A percentile compares a stretch with the other conserved stretches of the same genome.
Evolutionary conservation across 1,284 basidiomycete species (phyloP).

Genomic region (Laetiporus sulphureus): DNA sequence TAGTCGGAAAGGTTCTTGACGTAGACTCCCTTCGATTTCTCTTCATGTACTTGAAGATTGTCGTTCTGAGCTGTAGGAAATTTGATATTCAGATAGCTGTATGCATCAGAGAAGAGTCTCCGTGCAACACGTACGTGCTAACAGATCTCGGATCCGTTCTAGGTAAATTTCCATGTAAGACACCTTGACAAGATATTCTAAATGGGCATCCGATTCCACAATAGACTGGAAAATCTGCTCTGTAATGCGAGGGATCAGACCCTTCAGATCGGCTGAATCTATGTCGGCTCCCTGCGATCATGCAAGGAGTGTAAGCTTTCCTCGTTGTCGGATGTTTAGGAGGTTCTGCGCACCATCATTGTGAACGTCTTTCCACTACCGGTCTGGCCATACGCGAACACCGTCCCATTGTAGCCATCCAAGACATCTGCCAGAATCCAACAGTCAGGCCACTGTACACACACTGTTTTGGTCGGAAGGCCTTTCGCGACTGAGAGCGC

Average conservation of each 20-base stretch:
- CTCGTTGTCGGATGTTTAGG: slow-evolving; percentile 12
- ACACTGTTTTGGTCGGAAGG: neutral
- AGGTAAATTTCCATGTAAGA: slow-evolving; percentile 99
- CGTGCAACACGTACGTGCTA: slow-evolving; percentile 74
- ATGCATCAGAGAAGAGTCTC: neutral
- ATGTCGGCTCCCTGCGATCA: slow-evolving; percentile 92
- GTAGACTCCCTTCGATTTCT: slow-evolving; percentile 96
- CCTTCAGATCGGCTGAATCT: slow-evolving; percentile 86
- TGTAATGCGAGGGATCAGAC: slow-evolving; percentile 97
- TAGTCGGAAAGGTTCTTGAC: slow-evolving; percentile 98
- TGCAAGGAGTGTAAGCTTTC: slow-evolving; percentile 8
- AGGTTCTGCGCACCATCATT: slow-evolving; percentile 78
- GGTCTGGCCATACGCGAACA: slow-evolving; percentile 99
- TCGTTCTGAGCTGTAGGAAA: slow-evolving; percentile 83
- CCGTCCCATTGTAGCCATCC: slow-evolving; percentile 97
- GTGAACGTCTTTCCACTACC: slow-evolving; percentile 97
- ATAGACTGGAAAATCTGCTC: slow-evolving; percentile 99
- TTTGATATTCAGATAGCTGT: slow-evolving; percentile 1
- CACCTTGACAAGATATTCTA: slow-evolving; percentile 99
- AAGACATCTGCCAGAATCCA: slow-evolving; percentile 72
- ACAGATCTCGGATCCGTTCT: slow-evolving; percentile 92
- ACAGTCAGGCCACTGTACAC: neutral
- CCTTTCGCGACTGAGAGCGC: neutral
- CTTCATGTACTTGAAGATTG: slow-evolving; percentile 97
- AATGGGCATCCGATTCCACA: slow-evolving; percentile 87